Evolutionary conservation across 345 rosid genomes (phyloP), one percentile per base, ranked within the genome.

Genomic region (Mercurialis annua): DNA sequence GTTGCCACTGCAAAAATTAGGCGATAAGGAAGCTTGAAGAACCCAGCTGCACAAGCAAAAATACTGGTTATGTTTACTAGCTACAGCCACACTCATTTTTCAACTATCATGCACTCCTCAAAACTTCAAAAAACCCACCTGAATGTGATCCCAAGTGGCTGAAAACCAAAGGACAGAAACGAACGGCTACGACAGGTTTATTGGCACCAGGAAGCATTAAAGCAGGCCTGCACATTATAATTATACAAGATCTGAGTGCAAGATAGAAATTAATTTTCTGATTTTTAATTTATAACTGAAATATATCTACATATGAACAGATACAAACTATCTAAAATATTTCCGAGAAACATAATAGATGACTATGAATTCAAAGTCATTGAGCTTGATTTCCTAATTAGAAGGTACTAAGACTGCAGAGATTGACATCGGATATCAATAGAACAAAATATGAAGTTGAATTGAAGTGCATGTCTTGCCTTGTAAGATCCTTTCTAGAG

Each of bases 11-110:
- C 99, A 81, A 94, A 94, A 66, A 89, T 62, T 52, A 94, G 78
- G 60, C 98, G 96, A 68, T 91, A 76, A 72, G 98, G 96, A 68
- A 91, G 97, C 84, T 94, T 89, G 87, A 91, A 94, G 70, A 87
- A 78, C 47, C 89, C 83, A 61, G 73, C 96, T 90, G 90, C 86
- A 79, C 15, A 58, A 43, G 64, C 63, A 66, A 73, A 57, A 29
- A 55, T 31, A 60, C 49, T 56, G 6, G 44, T 9, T 56, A 17
- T 62, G 70, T 64, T 66, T 65, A 38, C 27, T 5, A 38, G 24
- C 30, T 31, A 71, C 31, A 18, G 3, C 17, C 31, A 43, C 27
- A 62, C 26, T 62, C 62, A 18, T 47, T 26, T 33, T 26, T 33
- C 53, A 10, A 27, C 65, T 9, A 50, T 33, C 21, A 30, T 26